Evolutionary conservation across 2,329 filamentous ascomycete genomes (phyloP), one percentile per base, ranked within the genome.

Genomic region (Cladosporium austrohemisphaericum): DNA sequence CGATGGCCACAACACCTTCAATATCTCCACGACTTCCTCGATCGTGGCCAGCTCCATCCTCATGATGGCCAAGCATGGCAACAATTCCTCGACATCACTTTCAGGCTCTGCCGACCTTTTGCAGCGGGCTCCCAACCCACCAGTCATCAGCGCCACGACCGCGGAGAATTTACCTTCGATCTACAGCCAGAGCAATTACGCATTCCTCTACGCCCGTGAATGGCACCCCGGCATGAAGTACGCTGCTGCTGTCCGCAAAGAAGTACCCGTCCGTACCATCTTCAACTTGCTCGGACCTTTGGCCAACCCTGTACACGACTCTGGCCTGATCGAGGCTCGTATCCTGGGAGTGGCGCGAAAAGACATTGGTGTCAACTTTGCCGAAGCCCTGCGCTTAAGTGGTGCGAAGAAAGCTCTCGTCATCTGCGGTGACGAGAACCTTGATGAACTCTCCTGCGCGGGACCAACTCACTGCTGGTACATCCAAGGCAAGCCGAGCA

Each of bases 1-100:
- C 64, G 93, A 98, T 73, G 85, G 86, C 16, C 91, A 97, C 76
- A 89, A 95, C 69, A 98, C 93, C 26, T 98, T 95, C 81, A 98
- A 98, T 69, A 92, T 98, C 66, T 93, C 86, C 60, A 98, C 93
- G 4, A 95, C 93, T 5, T 83, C 93, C 2, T 95, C 90, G 14
- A 96, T 98, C 64, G 76, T 98, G 41, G 89, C 88, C 38, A 94
- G 90, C 5, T 83, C 90, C 4, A 75, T 94, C 22, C 79, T 98
- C 28, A 78, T 94, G 61, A 78, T 95, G 50, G 88, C 87, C 57
- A 98, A 98, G 73, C 93, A 98, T 71, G 93, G 93, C 56, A 98
- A 98, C 75, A 85, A 86, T 58, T 91, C 93, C 33, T 93, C 90
- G 48, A 97, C 93, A 3, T 96, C 91, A 48, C 91, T 93, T 64